Evolutionary conservation across 164 flowering plant species (phyloP).

Genomic region (Warburgia ugandensis): DNA sequence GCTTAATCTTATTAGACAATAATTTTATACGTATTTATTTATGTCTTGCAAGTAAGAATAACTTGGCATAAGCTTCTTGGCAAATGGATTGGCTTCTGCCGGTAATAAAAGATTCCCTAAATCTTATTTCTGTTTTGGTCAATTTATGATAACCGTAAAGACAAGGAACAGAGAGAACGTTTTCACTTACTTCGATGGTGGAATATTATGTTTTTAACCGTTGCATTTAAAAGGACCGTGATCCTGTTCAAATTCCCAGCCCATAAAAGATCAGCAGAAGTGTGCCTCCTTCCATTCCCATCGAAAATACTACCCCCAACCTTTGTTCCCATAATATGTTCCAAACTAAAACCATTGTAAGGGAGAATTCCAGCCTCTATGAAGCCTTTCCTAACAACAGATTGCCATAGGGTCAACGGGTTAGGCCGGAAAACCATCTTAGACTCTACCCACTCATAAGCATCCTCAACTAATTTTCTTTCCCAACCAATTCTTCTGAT

Average conservation of each 20-base stretch:
- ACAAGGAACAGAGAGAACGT: no score
- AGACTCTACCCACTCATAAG: slow-evolving; percentile 41
- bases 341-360: slow-evolving; percentile 33
- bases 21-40: no score
- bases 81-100: no score
- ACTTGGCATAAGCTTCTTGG: no score
- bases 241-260: slow-evolving; percentile 9
- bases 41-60: no score
- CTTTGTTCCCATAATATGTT: slow-evolving; percentile 33
- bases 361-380: slow-evolving; percentile 30
- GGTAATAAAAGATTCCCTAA: no score
- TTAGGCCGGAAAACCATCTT: slow-evolving; percentile 24
- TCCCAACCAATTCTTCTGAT: slow-evolving; percentile 15
- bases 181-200: slow-evolving; percentile 3
- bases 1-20: no score
- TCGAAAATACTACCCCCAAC: slow-evolving; percentile 5
- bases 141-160: no score
- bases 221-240: slow-evolving; percentile 19
- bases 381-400: slow-evolving; percentile 18
- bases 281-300: slow-evolving; percentile 17
- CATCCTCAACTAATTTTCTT: slow-evolving; percentile 20
- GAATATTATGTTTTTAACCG: slow-evolving; percentile 13
- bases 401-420: slow-evolving; percentile 26
- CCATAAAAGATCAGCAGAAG: slow-evolving; percentile 12
- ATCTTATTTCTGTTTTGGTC: no score